Conservation (phyloP, 2,329 filamentous ascomycete species). For the Ophiostoma ulmi region DNA sequence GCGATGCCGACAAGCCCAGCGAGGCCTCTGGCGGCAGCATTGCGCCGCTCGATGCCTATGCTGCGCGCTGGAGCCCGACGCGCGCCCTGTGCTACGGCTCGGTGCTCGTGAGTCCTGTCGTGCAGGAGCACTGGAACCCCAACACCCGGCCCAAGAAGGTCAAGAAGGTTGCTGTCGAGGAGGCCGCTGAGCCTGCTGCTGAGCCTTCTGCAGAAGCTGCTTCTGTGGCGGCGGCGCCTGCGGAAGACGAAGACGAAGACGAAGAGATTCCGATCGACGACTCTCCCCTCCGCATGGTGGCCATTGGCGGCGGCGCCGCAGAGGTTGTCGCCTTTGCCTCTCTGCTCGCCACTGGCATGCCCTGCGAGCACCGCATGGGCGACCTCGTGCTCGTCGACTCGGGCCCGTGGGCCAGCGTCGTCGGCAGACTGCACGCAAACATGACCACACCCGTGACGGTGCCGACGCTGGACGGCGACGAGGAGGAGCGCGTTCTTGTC, state of each 20-base stretch:
- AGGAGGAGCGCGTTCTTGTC: constrained; percentile 35
- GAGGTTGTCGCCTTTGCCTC: constrained; percentile 55
- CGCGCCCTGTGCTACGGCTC: constrained; percentile 74
- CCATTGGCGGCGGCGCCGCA: constrained; percentile 54
- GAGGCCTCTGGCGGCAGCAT: neutral
- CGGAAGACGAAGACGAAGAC: neutral
- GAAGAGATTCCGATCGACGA: neutral
- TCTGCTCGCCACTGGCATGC: constrained; percentile 34
- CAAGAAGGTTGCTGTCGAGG: neutral
- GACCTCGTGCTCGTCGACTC: constrained; percentile 69
- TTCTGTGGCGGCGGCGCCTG: no score
- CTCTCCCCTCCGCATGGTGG: constrained; percentile 23
- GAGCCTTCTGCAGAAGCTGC: neutral
- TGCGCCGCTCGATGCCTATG: constrained; percentile 68
- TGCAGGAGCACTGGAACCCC: constrained; percentile 22
- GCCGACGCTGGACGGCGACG: constrained; percentile 39
- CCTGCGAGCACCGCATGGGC: constrained; percentile 29
- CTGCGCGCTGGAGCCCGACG: constrained; percentile 83
- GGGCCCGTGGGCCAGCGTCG: constrained; percentile 67
- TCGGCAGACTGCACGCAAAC: constrained; percentile 51
- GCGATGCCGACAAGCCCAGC: neutral
- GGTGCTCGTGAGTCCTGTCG: constrained; percentile 39
- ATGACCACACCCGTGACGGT: constrained; percentile 35
- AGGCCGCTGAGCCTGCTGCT: neutral
- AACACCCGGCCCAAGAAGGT: neutral